These are phyloP conservation scores for Pseudogymnoascus sp. DNA, from an alignment of 2,329 filamentous ascomycete genomes.

Conservation along the genomic window DNA sequence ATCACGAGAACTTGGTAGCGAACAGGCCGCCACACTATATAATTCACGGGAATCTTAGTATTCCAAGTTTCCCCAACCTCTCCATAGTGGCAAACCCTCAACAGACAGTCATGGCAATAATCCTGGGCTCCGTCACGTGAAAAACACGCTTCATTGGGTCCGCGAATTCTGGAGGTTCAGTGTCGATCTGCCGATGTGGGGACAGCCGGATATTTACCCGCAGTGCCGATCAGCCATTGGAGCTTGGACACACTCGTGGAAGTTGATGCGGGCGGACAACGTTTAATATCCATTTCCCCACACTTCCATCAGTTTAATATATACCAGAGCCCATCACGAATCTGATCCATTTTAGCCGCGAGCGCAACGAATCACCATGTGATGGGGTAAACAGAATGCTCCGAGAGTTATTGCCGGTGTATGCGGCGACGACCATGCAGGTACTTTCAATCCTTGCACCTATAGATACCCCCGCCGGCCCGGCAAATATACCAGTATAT, in stretches of 20 bases:
- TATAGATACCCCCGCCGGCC: background rate
- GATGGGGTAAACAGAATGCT: slow-evolving; percentile 1
- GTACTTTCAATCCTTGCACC: background rate
- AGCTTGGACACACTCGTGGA: background rate
- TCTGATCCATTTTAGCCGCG: background rate
- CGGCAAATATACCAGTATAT: background rate
- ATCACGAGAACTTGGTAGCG: background rate
- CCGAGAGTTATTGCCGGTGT: background rate
- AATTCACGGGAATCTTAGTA: background rate
- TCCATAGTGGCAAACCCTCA: background rate
- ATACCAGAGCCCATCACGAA: background rate
- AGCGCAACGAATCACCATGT: background rate
- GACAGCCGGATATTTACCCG: background rate
- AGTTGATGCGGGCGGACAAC: background rate
- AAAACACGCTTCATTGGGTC: background rate
- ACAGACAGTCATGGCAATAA: background rate
- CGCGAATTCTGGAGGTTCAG: background rate
- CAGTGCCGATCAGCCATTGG: slow-evolving; percentile 3
- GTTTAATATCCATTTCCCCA: background rate
- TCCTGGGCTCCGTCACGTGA: background rate
- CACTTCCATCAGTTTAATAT: background rate
- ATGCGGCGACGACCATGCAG: background rate
- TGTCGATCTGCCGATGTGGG: background rate
- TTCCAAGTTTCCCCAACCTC: background rate
- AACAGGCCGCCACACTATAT: background rate